Evolutionary conservation across 2,329 filamentous ascomycete species (phyloP).

Genomic region (Exserohilum turcica): DNA sequence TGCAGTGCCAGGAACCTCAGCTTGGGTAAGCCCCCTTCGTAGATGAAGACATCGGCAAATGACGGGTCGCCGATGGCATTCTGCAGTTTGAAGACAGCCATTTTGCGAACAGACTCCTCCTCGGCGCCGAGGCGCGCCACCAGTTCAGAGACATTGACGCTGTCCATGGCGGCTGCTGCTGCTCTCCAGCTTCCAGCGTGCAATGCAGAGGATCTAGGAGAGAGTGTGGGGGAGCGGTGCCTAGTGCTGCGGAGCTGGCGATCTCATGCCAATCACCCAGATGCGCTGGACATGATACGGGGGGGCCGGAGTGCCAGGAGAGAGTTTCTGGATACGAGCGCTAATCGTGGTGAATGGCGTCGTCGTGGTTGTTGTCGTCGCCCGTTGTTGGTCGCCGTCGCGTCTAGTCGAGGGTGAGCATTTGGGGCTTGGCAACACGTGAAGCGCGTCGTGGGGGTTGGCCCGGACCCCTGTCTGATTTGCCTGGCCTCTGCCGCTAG

Average conservation of each 20-base stretch:
- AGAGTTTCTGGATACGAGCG: constrained; percentile 8
- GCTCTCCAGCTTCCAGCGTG: constrained; percentile 3
- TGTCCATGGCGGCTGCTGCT: constrained; percentile 53
- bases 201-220: constrained; percentile 7
- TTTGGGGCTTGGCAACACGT: constrained; percentile 29
- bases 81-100: constrained; percentile 98
- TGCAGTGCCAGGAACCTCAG: constrained; percentile 82
- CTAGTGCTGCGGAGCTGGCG: constrained; percentile 9
- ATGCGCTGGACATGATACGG: constrained; percentile 10
- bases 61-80: constrained; percentile 92
- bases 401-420: constrained; percentile 19
- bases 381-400: constrained; percentile 19
- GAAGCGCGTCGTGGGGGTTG: constrained; percentile 28
- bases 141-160: constrained; percentile 61
- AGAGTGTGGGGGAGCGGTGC: constrained; percentile 23
- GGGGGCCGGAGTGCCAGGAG: constrained; percentile 1
- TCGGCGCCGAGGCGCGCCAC: constrained; percentile 64
- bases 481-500: constrained; percentile 22
- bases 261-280: constrained; percentile 21
- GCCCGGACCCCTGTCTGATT: constrained; percentile 3
- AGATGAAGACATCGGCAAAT: constrained; percentile 95
- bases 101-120: constrained; percentile 92
- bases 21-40: constrained; percentile 80
- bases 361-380: constrained; percentile 1
- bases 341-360: not conserved